A percentile compares a stretch with the other conserved stretches of the same genome.
These are phyloP conservation scores for Curvularia eragrostidis DNA, from an alignment of 2,329 filamentous ascomycete species.

Conservation along the genomic window DNA sequence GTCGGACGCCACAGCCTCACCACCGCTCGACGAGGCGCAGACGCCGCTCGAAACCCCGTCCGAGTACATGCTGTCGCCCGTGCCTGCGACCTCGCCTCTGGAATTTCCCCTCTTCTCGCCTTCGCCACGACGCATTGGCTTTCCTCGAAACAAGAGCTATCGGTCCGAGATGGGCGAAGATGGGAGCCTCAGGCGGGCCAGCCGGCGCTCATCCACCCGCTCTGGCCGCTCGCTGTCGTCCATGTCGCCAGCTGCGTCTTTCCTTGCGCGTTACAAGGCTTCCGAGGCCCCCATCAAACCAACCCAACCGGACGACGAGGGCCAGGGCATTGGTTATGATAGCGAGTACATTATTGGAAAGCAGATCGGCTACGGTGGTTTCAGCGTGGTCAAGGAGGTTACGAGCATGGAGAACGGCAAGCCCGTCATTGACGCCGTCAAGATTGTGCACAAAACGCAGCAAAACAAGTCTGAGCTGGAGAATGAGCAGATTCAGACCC, in stretches of 20 bases:
- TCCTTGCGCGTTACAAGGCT: slow-evolving; percentile 61
- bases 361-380: slow-evolving; percentile 69
- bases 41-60: slow-evolving; percentile 47
- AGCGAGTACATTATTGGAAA: slow-evolving; percentile 71
- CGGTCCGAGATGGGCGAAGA: slow-evolving; percentile 43
- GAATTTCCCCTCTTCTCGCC: slow-evolving; percentile 43
- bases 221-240: slow-evolving; percentile 57
- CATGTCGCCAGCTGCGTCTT: slow-evolving; percentile 65
- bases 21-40: slow-evolving; percentile 46
- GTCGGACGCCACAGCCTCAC: slow-evolving; percentile 52
- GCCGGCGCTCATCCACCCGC: slow-evolving; percentile 54
- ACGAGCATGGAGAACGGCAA: slow-evolving; percentile 64
- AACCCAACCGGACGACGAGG: slow-evolving; percentile 68
- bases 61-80: slow-evolving; percentile 47
- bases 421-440: slow-evolving; percentile 67
- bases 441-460: slow-evolving; percentile 69
- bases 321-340: slow-evolving; percentile 67
- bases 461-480: slow-evolving; percentile 63
- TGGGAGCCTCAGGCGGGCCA: slow-evolving; percentile 45
- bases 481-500: slow-evolving; percentile 69
- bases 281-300: slow-evolving; percentile 47
- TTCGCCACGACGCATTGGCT: slow-evolving; percentile 34
- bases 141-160: slow-evolving; percentile 43
- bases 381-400: slow-evolving; percentile 71
- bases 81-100: slow-evolving; percentile 44